A percentile compares a stretch with the other conserved stretches of the same genome.
Evolutionary conservation across 176 grass and related monocot species (phyloP).

Genomic region (Musa beccarii): DNA sequence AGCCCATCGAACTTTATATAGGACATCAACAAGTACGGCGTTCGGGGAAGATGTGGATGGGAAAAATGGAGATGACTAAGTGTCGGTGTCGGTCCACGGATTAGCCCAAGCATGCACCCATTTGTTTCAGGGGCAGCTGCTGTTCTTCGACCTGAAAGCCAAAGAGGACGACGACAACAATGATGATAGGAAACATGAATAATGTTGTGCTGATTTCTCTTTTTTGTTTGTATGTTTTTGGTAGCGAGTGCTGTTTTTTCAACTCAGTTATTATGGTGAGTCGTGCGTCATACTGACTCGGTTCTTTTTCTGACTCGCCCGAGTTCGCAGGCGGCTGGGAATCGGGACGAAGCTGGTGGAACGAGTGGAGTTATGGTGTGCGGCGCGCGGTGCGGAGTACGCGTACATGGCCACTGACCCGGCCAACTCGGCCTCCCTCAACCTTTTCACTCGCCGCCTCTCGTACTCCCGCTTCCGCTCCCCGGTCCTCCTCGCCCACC

Average conservation of each 20-base stretch:
- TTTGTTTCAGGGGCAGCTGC: no score
- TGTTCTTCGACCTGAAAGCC: no score
- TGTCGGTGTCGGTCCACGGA: neutral
- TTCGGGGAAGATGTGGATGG: neutral
- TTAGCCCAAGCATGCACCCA: no score
- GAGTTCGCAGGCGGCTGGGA: conserved; percentile 35
- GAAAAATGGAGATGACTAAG: neutral
- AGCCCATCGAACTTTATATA: no score
- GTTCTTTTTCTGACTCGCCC: neutral
- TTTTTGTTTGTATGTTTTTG: neutral
- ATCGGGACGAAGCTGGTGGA: conserved; percentile 46
- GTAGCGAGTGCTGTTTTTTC: neutral
- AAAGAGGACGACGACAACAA: no score
- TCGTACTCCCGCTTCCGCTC: conserved; percentile 49
- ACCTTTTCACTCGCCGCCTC: conserved; percentile 54
- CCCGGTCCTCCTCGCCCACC: conserved; percentile 43
- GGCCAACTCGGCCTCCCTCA: conserved; percentile 52
- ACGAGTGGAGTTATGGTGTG: conserved; percentile 43
- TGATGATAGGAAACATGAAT: no score
- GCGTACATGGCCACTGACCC: conserved; percentile 53
- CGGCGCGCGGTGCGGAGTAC: conserved; percentile 29
- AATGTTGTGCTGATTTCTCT: neutral
- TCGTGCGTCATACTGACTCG: neutral
- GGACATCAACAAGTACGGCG: no score
- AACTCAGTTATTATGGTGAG: neutral